Evolutionary conservation across 2,329 filamentous ascomycete genomes (phyloP), one percentile per base, ranked within the genome.

Genomic region (Claviceps sp.): DNA sequence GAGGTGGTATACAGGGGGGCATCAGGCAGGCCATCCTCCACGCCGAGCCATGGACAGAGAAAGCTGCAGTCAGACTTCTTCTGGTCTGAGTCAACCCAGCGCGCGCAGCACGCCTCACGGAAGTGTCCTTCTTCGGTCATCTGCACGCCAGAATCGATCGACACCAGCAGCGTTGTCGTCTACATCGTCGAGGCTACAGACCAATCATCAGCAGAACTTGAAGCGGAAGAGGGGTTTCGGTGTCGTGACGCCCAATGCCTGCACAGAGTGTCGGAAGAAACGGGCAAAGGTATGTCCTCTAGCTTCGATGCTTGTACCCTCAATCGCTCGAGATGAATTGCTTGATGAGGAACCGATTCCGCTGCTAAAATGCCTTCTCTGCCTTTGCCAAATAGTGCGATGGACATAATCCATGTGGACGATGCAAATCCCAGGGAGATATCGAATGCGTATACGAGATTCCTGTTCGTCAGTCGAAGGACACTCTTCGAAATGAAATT

Each of bases 401-500:
- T 58, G 80, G 80, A 6, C 68, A 74, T 47, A 71, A 60, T 34
- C 79, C 78, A 3, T 81, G 78, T 56, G 69, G 70, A 37, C 70
- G 80, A 54, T 83, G 80, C 64, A 72, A 68, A 53, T 56, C 66
- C 0, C 78, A 82, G 55, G 75, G 73, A 50, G 74, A 76, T 36
- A 64, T 73, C 40, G 73, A 80, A 23, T 83, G 80, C 54, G 60
- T 80, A 23, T 83, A 83, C 66, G 78, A 83, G 56, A 61, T 80
- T 7, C 80, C 79, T 0, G 74, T 83, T 5, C 78, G 80, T 45
- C 79, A 82, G 57, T 82, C 79, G 11, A 83, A 83, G 55, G 79
- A 82, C 54, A 73, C 75, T 50, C 70, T 83, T 5, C 74, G 80
- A 45, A 68, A 67, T 59, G 79, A 83, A 58, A 79, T 83, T 54